A percentile compares a stretch with the other conserved stretches of the same genome.
These are phyloP conservation scores for Neobulgaria alba DNA, from an alignment of 2,329 filamentous ascomycete genomes.

Conservation along the genomic window DNA sequence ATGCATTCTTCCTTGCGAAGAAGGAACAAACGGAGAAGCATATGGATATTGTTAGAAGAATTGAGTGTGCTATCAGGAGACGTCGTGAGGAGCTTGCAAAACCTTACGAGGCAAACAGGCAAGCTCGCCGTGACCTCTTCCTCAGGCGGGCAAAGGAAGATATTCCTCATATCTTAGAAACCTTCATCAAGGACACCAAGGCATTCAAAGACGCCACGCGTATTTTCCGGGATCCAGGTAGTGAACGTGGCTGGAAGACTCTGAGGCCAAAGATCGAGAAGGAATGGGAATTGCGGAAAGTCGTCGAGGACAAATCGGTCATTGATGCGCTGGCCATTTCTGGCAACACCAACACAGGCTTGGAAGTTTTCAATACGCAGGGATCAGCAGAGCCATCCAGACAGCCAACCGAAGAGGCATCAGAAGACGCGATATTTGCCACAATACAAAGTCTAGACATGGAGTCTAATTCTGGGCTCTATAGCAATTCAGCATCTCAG, in stretches of 20 bases:
- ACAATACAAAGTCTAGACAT: no score
- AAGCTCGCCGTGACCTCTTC: constrained; percentile 22
- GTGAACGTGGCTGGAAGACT: constrained; percentile 25
- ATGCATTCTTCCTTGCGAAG: constrained; percentile 18
- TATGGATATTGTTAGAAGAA: constrained; percentile 23
- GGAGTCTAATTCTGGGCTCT: no score
- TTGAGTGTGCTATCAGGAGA: constrained; percentile 20
- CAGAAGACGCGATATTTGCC: no score
- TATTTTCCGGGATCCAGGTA: constrained; percentile 25
- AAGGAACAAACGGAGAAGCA: constrained; percentile 23
- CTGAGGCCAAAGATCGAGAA: constrained; percentile 26
- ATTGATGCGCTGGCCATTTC: no score
- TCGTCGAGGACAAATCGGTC: not conserved
- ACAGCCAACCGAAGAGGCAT: no score
- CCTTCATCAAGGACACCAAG: constrained; percentile 20
- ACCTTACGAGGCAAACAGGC: constrained; percentile 21
- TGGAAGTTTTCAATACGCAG: no score
- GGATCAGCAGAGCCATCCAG: no score
- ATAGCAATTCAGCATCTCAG: no score
- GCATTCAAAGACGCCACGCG: constrained; percentile 25
- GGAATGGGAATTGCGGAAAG: constrained; percentile 11
- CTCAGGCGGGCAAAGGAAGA: constrained; percentile 20
- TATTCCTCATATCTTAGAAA: constrained; percentile 19
- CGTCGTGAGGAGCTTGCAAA: constrained; percentile 17
- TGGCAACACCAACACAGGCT: no score